These are phyloP conservation scores for Apiotrichum sp. DNA, from an alignment of 1,284 basidiomycete genomes.

Conservation along the genomic window DNA sequence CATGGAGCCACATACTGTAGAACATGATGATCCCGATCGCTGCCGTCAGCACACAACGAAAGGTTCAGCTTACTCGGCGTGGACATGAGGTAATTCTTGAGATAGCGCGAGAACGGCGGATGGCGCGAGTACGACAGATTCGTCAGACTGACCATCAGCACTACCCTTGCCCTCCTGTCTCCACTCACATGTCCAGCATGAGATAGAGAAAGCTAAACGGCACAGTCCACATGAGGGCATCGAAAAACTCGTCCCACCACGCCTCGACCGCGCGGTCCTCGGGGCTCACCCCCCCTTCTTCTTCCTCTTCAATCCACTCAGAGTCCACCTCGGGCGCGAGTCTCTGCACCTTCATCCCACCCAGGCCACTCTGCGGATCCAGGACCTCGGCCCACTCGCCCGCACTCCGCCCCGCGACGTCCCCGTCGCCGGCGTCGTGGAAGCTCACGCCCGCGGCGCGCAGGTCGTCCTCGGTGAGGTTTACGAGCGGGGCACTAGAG, in stretches of 20 bases:
- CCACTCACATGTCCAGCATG: conserved; percentile 42
- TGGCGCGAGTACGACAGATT: conserved; percentile 14
- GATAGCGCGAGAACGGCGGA: conserved; percentile 5
- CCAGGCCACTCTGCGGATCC: background rate
- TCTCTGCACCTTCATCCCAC: background rate
- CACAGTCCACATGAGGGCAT: conserved; percentile 38
- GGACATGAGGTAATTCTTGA: conserved; percentile 14
- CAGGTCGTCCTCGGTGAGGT: conserved; percentile 13
- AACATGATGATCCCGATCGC: conserved; percentile 38
- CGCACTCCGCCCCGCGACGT: background rate
- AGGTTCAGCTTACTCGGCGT: conserved; percentile 4
- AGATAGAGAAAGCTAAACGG: conserved; percentile 43
- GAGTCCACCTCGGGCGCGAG: background rate
- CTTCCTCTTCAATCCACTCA: background rate
- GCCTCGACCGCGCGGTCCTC: conserved; percentile 10
- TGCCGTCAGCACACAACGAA: conserved; percentile 9
- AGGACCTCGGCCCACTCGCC: conserved; percentile 2
- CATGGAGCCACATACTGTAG: conserved; percentile 26
- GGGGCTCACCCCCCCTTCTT: conserved; percentile 1
- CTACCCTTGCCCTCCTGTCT: background rate
- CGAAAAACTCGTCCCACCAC: conserved; percentile 44
- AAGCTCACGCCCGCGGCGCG: conserved; percentile 17
- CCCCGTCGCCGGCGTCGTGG: background rate
- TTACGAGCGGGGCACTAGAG: conserved; percentile 11
- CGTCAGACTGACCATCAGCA: conserved; percentile 10